Evolutionary conservation across 352 stramenopile genomes (phyloP).

Genomic region (Pythium dissimile): DNA sequence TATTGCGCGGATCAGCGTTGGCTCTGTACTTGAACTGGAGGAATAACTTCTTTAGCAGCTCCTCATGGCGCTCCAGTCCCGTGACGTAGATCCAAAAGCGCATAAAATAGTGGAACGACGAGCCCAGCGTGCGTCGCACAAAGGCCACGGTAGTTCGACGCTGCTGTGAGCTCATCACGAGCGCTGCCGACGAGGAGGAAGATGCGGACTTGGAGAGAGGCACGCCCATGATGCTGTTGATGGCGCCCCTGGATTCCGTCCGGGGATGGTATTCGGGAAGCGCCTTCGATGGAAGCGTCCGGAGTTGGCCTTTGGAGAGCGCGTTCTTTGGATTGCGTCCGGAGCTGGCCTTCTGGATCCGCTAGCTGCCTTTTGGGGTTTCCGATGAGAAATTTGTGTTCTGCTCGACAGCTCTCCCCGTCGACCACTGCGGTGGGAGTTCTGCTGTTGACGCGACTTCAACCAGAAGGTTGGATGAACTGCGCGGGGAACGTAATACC

Average conservation of each 20-base stretch:
- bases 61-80: constrained; percentile 60
- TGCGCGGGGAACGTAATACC: background rate
- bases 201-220: constrained; percentile 14
- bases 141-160: constrained; percentile 4
- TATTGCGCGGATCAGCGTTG: constrained; percentile 24
- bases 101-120: constrained; percentile 47
- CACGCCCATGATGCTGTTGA: constrained; percentile 8
- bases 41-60: constrained; percentile 39
- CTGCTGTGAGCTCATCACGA: constrained; percentile 20
- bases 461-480: constrained; percentile 14
- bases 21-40: constrained; percentile 54
- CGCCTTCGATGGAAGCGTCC: background rate
- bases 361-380: too few species aligned
- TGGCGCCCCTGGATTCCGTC: constrained; percentile 2
- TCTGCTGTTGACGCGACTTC: constrained; percentile 17
- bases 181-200: background rate
- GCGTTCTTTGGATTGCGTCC: background rate
- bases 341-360: too few species aligned
- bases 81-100: constrained; percentile 82
- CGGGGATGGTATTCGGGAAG: background rate
- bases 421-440: too few species aligned
- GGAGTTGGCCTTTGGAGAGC: background rate
- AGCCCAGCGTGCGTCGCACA: constrained; percentile 22
- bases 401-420: too few species aligned
- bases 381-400: too few species aligned